phyloP scores from a whole-genome alignment of 257 asterid species.

The Solanum clarkiae region DNA sequence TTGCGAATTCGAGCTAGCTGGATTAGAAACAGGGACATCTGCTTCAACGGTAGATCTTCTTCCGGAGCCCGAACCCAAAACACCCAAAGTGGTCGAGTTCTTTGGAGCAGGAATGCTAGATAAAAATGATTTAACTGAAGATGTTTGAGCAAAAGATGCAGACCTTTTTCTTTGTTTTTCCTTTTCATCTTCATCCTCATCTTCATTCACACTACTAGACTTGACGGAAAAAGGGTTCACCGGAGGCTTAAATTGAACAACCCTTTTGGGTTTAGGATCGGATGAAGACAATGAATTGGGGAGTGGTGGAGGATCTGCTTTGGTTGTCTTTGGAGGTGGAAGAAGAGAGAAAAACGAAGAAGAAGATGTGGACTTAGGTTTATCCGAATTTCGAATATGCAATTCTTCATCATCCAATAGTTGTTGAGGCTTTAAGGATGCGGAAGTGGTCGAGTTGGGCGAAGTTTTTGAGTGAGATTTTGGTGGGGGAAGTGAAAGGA shows the following conservation, averaged over 20 bases:
- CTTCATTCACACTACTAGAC: conserved; percentile 4
- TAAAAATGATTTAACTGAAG: conserved; percentile 37
- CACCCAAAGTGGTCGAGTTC: conserved; percentile 54
- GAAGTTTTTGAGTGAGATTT: conserved; percentile 19
- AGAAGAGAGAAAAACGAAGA: conserved; percentile 27
- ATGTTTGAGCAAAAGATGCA: conserved; percentile 17
- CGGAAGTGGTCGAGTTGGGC: not conserved
- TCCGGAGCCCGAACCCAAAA: conserved; percentile 33
- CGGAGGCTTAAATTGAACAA: conserved; percentile 76
- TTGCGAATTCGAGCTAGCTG: conserved; percentile 1
- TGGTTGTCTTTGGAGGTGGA: conserved; percentile 16
- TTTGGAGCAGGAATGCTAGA: conserved; percentile 78
- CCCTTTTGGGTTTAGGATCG: conserved; percentile 28
- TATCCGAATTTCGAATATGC: not conserved
- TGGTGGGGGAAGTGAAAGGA: conserved; percentile 2
- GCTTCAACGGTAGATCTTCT: conserved; percentile 65
- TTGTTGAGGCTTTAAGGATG: conserved; percentile 2
- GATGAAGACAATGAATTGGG: not conserved
- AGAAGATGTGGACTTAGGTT: conserved; percentile 33
- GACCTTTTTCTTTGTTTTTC: conserved; percentile 32
- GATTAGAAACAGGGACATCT: conserved; percentile 19
- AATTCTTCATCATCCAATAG: not conserved
- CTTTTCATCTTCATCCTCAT: conserved; percentile 41
- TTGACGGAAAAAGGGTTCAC: conserved; percentile 9
- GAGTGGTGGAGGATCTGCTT: not conserved